Percentiles rank a stretch among this genome's conserved stretches.
phyloP scores from a whole-genome alignment of 2,329 filamentous ascomycete genomes.

The Penicillium sp. region DNA sequence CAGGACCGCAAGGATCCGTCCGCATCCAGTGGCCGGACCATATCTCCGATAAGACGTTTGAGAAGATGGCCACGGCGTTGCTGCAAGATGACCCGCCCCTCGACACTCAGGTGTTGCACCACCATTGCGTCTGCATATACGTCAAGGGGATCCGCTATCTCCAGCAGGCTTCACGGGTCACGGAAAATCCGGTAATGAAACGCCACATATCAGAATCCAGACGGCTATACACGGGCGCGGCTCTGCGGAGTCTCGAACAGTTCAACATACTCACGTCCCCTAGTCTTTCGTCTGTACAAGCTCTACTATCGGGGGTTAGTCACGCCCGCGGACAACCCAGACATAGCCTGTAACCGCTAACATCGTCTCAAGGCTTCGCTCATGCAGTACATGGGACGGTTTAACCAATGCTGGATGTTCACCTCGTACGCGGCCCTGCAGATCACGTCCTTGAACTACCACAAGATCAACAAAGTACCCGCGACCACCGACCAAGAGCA shows the following conservation, averaged over 20 bases:
- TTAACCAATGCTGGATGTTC: constrained; percentile 31
- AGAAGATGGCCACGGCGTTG: constrained; percentile 27
- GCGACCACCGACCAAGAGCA: constrained; percentile 18
- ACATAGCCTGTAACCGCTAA: neutral
- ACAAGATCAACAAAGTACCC: constrained; percentile 16
- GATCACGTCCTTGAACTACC: constrained; percentile 31
- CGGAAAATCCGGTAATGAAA: constrained; percentile 21
- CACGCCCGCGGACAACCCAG: neutral
- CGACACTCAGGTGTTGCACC: constrained; percentile 26
- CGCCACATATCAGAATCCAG: constrained; percentile 27
- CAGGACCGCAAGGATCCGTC: constrained; percentile 1
- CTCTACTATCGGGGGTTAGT: constrained; percentile 33
- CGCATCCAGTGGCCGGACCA: constrained; percentile 34
- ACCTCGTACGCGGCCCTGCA: constrained; percentile 33
- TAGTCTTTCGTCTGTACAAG: constrained; percentile 27
- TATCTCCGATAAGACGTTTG: constrained; percentile 28
- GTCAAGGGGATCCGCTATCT: constrained; percentile 29
- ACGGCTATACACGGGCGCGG: constrained; percentile 25
- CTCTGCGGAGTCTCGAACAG: constrained; percentile 22
- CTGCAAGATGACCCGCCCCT: constrained; percentile 13
- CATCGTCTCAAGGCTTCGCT: constrained; percentile 25
- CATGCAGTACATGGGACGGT: constrained; percentile 32
- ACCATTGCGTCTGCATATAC: constrained; percentile 33
- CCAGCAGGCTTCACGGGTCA: constrained; percentile 22
- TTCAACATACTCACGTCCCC: constrained; percentile 27